Evolutionary conservation across 495 filamentous ascomycete species (phyloP), one percentile per base, ranked within the genome.

Genomic region (Glonium stellatum): DNA sequence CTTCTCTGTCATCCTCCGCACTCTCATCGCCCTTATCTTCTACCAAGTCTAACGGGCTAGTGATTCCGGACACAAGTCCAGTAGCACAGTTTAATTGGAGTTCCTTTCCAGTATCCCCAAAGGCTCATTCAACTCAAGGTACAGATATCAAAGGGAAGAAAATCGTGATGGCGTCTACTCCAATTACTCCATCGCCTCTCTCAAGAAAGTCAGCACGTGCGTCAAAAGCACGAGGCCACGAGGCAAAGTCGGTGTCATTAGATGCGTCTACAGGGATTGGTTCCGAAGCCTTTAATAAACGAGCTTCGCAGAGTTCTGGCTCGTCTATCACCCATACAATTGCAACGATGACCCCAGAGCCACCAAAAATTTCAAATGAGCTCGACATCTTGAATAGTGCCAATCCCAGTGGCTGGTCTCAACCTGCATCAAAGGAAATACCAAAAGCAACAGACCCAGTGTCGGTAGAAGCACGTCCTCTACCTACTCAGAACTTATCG

Each of bases 41-140:
- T 10, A 35, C 1, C 0, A 61, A 61, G 31, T 37, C 52, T 9
- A 35, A 11, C 5, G 57, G 52, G 19, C 22, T 42, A 18, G 57
- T 54, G 0, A 22, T 63, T 36, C 13, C 58, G 4, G 46, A 54
- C 10, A 59, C 53, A 25, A 44, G 48, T 8, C 59, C 64, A 2
- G 48, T 60, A 5, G 61, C 59, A 6, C 48, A 51, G 2, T 66
- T 66, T 52, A 63, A 56, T 37, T 66, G 64, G 64, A 66, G 64
- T 35, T 59, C 64, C 6, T 48, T 49, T 37, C 62, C 62, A 10
- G 1, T 27, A 11, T 22, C 50, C 8, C n/a, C 48, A 25, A 15
- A 46, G 47, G 54, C 41, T n/a, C 59, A 50, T 10, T 61, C 49
- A 0, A 31, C 22, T 13, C 42, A 18, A 53, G 19, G 11, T 15